A percentile compares a stretch with the other conserved stretches of the same genome.
phyloP scores from a whole-genome alignment of 192 early-diverging fungal species.

The Backusella tarrabulga region DNA sequence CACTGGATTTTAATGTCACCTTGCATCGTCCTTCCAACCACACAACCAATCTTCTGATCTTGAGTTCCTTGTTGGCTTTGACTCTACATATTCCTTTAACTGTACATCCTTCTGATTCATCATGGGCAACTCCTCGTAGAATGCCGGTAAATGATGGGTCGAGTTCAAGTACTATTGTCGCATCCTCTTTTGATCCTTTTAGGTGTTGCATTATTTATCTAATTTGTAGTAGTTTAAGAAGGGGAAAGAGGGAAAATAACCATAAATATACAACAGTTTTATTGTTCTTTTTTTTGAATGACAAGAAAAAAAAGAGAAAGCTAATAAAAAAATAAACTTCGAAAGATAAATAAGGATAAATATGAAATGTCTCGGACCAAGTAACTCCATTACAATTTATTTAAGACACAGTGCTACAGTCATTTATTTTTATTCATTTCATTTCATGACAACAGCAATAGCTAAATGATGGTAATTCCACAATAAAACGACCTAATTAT shows the following conservation, averaged over 20 bases:
- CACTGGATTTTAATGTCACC: slow-evolving; percentile 15
- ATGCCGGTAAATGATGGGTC: slow-evolving; percentile 32
- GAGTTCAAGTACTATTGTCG: slow-evolving; percentile 11
- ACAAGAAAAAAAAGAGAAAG: not conserved
- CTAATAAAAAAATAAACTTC: not conserved
- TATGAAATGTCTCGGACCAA: not conserved
- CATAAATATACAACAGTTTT: not conserved
- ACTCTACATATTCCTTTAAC: slow-evolving; percentile 16
- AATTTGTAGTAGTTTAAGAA: not conserved
- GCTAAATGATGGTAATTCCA: not conserved
- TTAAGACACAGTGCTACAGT: not conserved
- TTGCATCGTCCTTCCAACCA: slow-evolving; percentile 30
- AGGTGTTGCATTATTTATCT: not conserved
- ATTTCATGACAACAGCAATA: not conserved
- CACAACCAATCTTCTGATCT: slow-evolving; percentile 23
- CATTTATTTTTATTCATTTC: not conserved
- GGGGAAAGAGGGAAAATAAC: not conserved
- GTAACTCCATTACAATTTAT: not conserved
- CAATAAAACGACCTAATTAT: not conserved
- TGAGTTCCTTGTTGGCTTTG: slow-evolving; percentile 12
- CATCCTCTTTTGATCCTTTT: slow-evolving; percentile 22
- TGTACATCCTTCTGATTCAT: slow-evolving; percentile 34
- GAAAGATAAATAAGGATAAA: not conserved
- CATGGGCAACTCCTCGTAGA: slow-evolving; percentile 21
- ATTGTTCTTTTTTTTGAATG: not conserved